Percentiles rank a stretch among this genome's conserved stretches.
phyloP scores from a whole-genome alignment of 495 filamentous ascomycete species.

The Lichenothelia convexa region DNA sequence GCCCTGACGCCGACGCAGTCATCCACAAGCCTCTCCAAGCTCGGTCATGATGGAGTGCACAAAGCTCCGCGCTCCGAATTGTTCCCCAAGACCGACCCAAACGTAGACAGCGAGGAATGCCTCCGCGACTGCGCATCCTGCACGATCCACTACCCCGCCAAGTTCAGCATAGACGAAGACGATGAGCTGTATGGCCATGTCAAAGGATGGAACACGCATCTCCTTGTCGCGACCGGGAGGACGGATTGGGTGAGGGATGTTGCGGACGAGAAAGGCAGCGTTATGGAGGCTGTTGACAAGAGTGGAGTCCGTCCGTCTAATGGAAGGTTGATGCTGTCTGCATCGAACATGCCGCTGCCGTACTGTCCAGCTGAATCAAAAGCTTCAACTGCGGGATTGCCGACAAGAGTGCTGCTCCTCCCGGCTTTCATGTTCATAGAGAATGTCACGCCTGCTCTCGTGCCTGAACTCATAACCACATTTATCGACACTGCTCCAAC shows the following conservation, averaged over 20 bases:
- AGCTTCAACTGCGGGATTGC: slow-evolving; percentile 15
- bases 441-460: slow-evolving; percentile 60
- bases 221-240: slow-evolving; percentile 87
- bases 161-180: slow-evolving; percentile 53
- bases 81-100: slow-evolving; percentile 47
- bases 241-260: slow-evolving; percentile 88
- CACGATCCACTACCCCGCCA: slow-evolving; percentile 55
- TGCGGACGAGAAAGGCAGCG: slow-evolving; percentile 73
- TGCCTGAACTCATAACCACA: slow-evolving; percentile 49
- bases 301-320: slow-evolving; percentile 44
- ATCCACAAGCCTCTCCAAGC: no score
- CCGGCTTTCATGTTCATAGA: slow-evolving; percentile 77
- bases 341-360: slow-evolving; percentile 78
- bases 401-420: slow-evolving; percentile 71
- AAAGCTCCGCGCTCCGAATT: slow-evolving; percentile 19
- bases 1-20: no score
- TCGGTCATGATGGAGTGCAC: no score
- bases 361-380: slow-evolving; percentile 1
- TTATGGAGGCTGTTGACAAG: slow-evolving; percentile 80
- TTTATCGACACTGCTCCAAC: slow-evolving; percentile 59
- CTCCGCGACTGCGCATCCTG: slow-evolving; percentile 78
- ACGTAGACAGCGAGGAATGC: slow-evolving; percentile 77
- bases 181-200: slow-evolving; percentile 74
- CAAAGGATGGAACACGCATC: slow-evolving; percentile 75
- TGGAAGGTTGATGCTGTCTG: slow-evolving; percentile 51